Base-by-base conservation (phyloP, 192 early-diverging fungal species). In the Coemansia sp. region DNA sequence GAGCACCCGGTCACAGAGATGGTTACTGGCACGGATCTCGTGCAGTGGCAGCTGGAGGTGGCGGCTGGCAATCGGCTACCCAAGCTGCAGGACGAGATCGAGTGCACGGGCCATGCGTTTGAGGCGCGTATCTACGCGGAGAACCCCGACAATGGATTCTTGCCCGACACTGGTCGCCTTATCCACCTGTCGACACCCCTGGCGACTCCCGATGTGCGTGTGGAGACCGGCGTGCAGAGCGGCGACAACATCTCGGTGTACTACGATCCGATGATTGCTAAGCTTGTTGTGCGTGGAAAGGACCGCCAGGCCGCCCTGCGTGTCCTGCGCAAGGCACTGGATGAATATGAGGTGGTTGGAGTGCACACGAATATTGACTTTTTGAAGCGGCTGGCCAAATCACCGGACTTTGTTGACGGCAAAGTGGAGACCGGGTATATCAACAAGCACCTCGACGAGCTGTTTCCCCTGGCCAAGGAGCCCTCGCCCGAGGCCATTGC, bases 41-140 rank as follows among this genome's bases (percentile, higher is more conserved):
- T 97, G 43, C 93, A 98, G 77, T 89, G 91, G 63, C 96, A 96
- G 95, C 91, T 98, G 66, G 89, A 91, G 60, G 87, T 92, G 63
- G 95, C 95, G 14, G 93, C 94, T 0, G 86, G 86, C 23, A 87
- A 93, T 60, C 80, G 83, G 60, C 83, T 98, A 38, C 53, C 70
- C 11, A 75, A 92, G 36, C 84, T 74, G 18, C 26, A 46, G 40
- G 93, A 95, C 76, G 65, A 77, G 2, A 92, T 94, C 46, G 82
- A 93, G 37, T 77, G 84, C 46, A 88, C 89, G 56, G 84, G 91
- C 48, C 95, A 94, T 93, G 91, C 95, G 9, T 87, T 95, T 64
- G 95, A 98, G 84, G 92, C 95, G n/a, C 90, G 95, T 60, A 92
- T 98, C 18, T 98, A 98, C 71, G 95, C 95, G n/a, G 95, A 98